Evolutionary conservation across 2,329 filamentous ascomycete species (phyloP), one percentile per base, ranked within the genome.

Genomic region (Amauroascus verrucosus): DNA sequence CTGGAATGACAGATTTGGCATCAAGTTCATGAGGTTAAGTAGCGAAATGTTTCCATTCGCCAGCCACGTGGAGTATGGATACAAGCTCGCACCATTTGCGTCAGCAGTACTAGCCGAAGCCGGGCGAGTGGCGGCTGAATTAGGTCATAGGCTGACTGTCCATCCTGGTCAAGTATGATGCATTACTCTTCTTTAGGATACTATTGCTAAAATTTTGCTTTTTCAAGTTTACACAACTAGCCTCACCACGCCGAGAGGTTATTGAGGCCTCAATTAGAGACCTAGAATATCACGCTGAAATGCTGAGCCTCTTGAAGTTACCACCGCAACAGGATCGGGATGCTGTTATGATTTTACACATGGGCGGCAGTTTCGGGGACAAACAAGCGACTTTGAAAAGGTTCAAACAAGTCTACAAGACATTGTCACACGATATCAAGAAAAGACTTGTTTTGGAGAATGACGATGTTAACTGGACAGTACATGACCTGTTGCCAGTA

Each of bases 41-140:
- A 95, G 88, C 52, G 91, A 96, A 61, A 96, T 96, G 86, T 97
- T 97, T 59, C 91, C 91, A 0, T 96, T 96, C 66, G 91, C 91
- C 1, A 94, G 87, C 59, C 91, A 97, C 63, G 78, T 80, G 22
- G 85, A 88, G 57, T 85, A 95, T 59, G 91, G 90, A 0, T 97
- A 97, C 68, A 85, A 81, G 60, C 76, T 97, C 11, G 83, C 82
- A 0, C 84, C 86, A 0, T 96, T 96, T 65, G 91, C 90, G 0
- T 81, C 86, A 0, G 83, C 89, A 13, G 82, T 79, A 0, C 74
- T 97, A 8, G 84, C 80, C 1, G 84, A 90, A 59, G 87, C 81
- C 6, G 91, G 91, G 1, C 82, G 74, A 61, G 81, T 94, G 2
- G 83, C 88, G 5, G 85, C 80, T 9, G 79, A 90, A 67, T 72